These are phyloP conservation scores for Fusarium mexicanum DNA, from an alignment of 2,329 filamentous ascomycete genomes.

Conservation along the genomic window DNA sequence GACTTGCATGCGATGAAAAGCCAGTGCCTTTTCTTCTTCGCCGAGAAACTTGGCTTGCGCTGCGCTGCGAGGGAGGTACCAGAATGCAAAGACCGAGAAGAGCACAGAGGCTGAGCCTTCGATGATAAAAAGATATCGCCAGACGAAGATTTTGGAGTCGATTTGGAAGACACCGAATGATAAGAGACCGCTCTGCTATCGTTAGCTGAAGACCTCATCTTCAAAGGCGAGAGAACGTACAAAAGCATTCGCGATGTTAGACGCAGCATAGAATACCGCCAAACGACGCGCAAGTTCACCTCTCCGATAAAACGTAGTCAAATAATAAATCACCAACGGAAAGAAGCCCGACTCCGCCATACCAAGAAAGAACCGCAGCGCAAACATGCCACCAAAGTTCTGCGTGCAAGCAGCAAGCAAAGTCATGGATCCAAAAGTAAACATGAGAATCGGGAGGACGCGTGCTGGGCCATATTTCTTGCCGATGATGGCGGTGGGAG, in stretches of 20 bases:
- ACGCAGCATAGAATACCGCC: conserved; percentile 9
- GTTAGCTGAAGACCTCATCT: rapidly evolving
- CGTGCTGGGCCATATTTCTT: conserved; percentile 2
- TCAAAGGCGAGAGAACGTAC: rapidly evolving
- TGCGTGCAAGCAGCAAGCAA: background rate
- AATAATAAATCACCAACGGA: conserved; percentile 12
- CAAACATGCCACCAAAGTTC: conserved; percentile 13
- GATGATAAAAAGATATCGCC: conserved; percentile 15
- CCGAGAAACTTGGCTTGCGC: conserved; percentile 3
- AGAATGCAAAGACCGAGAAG: conserved; percentile 11
- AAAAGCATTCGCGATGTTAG: conserved; percentile 12
- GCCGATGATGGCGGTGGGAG: conserved; percentile 1
- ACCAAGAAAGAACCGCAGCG: conserved; percentile 2
- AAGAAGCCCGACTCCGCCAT: conserved; percentile 11
- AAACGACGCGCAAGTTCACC: conserved; percentile 10
- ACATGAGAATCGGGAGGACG: conserved; percentile 7
- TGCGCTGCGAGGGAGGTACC: conserved; percentile 11
- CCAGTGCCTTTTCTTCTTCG: background rate
- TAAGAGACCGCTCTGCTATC: background rate
- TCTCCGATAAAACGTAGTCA: conserved; percentile 7
- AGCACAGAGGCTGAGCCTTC: conserved; percentile 5
- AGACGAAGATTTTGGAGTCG: background rate
- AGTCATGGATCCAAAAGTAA: conserved; percentile 9
- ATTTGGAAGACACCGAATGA: conserved; percentile 12
- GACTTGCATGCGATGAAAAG: conserved; percentile 15